A percentile compares a stretch with the other conserved stretches of the same genome.
These are phyloP conservation scores for Phytophthora pluvialis DNA, from an alignment of 352 stramenopile species.

Conservation along the genomic window DNA sequence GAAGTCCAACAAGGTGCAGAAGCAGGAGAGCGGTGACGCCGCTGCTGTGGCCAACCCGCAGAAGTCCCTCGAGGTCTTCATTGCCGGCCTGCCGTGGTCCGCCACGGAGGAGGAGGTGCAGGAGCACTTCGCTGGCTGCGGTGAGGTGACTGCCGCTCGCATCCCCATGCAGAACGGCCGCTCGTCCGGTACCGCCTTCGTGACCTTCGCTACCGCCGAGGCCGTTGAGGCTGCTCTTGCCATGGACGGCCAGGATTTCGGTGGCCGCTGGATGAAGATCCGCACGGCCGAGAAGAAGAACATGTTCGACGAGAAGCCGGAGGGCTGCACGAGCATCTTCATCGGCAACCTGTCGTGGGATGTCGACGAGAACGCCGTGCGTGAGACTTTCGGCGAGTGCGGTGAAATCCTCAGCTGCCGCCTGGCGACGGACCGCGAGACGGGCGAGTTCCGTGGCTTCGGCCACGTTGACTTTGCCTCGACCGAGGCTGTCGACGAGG, in stretches of 20 bases:
- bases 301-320: conserved; percentile 91
- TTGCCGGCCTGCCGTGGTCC: conserved; percentile 96
- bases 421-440: conserved; percentile 97
- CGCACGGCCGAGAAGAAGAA: conserved; percentile 86
- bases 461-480: conserved; percentile 97
- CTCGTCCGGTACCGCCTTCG: conserved; percentile 95
- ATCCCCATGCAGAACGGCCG: conserved; percentile 92
- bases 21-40: conserved; percentile 73
- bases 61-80: conserved; percentile 80
- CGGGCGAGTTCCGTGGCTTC: conserved; percentile 98
- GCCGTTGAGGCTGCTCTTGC: conserved; percentile 84
- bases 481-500: conserved; percentile 93
- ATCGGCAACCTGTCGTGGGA: conserved; percentile 98
- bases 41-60: conserved; percentile 55
- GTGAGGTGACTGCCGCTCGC: conserved; percentile 84
- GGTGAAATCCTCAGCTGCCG: conserved; percentile 95
- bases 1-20: conserved; percentile 77
- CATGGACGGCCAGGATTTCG: conserved; percentile 95
- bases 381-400: conserved; percentile 93
- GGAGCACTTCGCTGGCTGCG: conserved; percentile 95
- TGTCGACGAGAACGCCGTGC: conserved; percentile 95
- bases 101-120: conserved; percentile 94
- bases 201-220: conserved; percentile 88
- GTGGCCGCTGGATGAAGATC: conserved; percentile 96
- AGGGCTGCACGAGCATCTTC: conserved; percentile 97